Base-by-base conservation (phyloP, 2,329 filamentous ascomycete genomes). In the Ophiostoma ips region DNA sequence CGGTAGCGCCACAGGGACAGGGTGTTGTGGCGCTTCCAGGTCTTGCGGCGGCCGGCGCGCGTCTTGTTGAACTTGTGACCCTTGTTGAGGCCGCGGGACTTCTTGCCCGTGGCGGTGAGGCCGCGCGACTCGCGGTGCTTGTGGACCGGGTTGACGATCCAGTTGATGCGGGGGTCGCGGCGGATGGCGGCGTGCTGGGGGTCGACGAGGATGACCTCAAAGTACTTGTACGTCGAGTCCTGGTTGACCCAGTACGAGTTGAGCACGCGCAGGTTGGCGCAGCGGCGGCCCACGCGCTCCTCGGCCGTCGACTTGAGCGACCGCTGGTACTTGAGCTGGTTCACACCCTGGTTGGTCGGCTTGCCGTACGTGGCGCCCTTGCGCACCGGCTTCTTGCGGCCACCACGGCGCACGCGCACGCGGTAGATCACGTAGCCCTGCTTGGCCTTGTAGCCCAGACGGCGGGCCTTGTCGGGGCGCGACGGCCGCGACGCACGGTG, bases 171-270 rank as follows among this genome's bases (percentile, higher is more conserved):
- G 66, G 92, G 77, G 72, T 98, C 92, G 68, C 85, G 87, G 73
- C 92, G 92, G 81, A 98, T 98, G 68, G 92, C 92, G 83, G 96
- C 96, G 87, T 98, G 92, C 79, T 94, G 86, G 70, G 92, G 92
- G 78, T 98, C 92, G 69, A 98, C 90, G 68, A 95, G 87, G 78
- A 98, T 96, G 73, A 96, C 83, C 77, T 98, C 92, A 79, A 81
- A 98, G 86, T 98, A 98, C 82, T 98, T 98, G 87, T 96, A 98
- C 75, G 92, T 98, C 56, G 89, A 95, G 79, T 98, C 92, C 81
- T 96, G 88, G 86, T 98, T 98, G 80, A 98, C 87, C 94, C 94
- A 98, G 89, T 98, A 98, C 58, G 90, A 96, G 86, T 98, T 98
- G 68, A 98, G 85, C 68, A 98, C 92, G 69, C 92, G 88, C 72